Percentiles rank a stretch among this genome's conserved stretches.
These are phyloP conservation scores for Pyrenula massariospora DNA, from an alignment of 495 filamentous ascomycete genomes.

Conservation along the genomic window DNA sequence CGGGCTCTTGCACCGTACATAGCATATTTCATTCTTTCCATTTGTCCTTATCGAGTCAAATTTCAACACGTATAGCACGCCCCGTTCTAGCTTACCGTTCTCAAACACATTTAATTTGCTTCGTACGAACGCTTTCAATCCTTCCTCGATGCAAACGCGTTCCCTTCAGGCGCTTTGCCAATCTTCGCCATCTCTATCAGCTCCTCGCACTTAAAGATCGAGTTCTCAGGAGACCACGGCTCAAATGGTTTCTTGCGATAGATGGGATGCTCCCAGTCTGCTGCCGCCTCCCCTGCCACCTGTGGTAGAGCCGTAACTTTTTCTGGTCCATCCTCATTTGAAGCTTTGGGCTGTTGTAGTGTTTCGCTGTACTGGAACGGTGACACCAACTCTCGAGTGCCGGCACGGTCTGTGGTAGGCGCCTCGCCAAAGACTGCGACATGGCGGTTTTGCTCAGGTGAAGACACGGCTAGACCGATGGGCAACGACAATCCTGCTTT, in stretches of 20 bases:
- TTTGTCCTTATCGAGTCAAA: no score
- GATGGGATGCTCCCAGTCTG: background rate
- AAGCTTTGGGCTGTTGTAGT: background rate
- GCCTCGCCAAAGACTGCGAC: background rate
- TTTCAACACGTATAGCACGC: no score
- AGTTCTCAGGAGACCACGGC: background rate
- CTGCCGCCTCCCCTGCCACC: background rate
- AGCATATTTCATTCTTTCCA: no score
- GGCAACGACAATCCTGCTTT: background rate
- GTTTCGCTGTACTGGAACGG: background rate
- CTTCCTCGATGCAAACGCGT: background rate
- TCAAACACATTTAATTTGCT: no score
- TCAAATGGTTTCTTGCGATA: background rate
- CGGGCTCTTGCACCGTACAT: no score
- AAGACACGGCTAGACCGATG: background rate
- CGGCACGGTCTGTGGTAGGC: background rate
- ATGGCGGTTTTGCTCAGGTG: background rate
- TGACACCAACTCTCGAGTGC: background rate
- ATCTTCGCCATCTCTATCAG: background rate
- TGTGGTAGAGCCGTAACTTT: background rate
- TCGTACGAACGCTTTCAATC: no score
- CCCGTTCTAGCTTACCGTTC: no score
- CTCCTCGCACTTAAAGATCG: background rate
- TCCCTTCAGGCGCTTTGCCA: background rate
- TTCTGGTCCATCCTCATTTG: background rate